These are phyloP conservation scores for Colletotrichum sp. DNA, from an alignment of 2,329 filamentous ascomycete species.

Conservation along the genomic window DNA sequence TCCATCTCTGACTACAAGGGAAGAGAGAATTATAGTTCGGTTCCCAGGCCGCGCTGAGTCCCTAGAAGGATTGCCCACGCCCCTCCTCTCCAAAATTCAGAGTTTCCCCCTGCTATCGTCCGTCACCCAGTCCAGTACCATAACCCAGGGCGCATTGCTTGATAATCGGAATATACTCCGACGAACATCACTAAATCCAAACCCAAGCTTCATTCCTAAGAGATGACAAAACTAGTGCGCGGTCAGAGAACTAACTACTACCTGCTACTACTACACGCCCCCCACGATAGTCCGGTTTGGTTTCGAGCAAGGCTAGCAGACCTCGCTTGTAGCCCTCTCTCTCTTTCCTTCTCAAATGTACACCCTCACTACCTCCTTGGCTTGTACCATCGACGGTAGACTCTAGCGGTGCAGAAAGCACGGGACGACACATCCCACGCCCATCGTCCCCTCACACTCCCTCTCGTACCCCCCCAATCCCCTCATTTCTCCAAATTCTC, in stretches of 20 bases:
- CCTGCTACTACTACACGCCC: background rate
- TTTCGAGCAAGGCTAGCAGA: background rate
- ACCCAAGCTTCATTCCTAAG: background rate
- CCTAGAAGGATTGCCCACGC: background rate
- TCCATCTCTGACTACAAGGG: background rate
- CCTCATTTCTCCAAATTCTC: background rate
- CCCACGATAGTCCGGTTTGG: background rate
- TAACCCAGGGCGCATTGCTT: background rate
- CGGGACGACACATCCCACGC: background rate
- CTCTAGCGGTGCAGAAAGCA: background rate
- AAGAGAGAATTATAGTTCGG: conserved; percentile 1
- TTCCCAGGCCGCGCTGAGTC: background rate
- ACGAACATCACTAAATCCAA: background rate
- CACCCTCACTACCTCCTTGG: background rate
- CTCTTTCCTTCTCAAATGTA: background rate
- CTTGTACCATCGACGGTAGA: background rate
- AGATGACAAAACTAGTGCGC: background rate
- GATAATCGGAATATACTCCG: background rate
- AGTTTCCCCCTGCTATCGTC: background rate
- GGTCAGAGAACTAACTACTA: background rate
- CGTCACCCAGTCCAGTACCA: background rate
- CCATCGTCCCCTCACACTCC: background rate
- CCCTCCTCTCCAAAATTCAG: background rate
- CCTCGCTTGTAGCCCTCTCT: background rate
- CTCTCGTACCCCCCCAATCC: background rate